These are phyloP conservation scores for Aquanectria penicillioides DNA, from an alignment of 2,329 filamentous ascomycete species.

Conservation along the genomic window DNA sequence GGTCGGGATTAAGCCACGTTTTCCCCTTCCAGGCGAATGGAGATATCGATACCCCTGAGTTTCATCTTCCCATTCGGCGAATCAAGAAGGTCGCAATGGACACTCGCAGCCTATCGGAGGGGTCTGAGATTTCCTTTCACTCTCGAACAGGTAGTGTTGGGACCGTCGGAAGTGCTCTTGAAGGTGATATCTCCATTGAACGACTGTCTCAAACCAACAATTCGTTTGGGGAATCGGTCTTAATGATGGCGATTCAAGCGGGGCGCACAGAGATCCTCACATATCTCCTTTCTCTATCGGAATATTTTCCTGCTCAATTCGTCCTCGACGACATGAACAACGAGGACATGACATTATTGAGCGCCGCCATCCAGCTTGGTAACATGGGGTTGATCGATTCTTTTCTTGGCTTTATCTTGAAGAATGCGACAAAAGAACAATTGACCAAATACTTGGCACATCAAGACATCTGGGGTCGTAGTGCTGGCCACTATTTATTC, in stretches of 20 bases:
- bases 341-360: conserved; percentile 88
- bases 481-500: conserved; percentile 95
- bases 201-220: conserved; percentile 77
- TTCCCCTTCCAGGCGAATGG: conserved; percentile 81
- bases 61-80: conserved; percentile 55
- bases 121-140: conserved; percentile 83
- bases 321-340: conserved; percentile 88
- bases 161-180: conserved; percentile 77
- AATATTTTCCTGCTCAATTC: conserved; percentile 76
- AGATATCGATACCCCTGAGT: conserved; percentile 54
- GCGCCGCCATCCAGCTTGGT: conserved; percentile 88
- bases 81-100: conserved; percentile 90
- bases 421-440: conserved; percentile 62
- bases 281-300: conserved; percentile 81
- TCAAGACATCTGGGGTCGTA: conserved; percentile 87
- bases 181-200: conserved; percentile 88
- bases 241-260: conserved; percentile 85
- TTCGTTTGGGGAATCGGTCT: conserved; percentile 80
- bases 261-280: conserved; percentile 76
- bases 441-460: conserved; percentile 75
- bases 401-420: conserved; percentile 76
- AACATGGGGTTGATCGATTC: conserved; percentile 79
- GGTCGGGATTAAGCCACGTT: conserved; percentile 79
- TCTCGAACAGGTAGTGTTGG: conserved; percentile 83
- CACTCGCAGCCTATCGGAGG: conserved; percentile 85